Base-by-base conservation (phyloP, 1,284 basidiomycete genomes). In the Exobasidium rhododendri region DNA sequence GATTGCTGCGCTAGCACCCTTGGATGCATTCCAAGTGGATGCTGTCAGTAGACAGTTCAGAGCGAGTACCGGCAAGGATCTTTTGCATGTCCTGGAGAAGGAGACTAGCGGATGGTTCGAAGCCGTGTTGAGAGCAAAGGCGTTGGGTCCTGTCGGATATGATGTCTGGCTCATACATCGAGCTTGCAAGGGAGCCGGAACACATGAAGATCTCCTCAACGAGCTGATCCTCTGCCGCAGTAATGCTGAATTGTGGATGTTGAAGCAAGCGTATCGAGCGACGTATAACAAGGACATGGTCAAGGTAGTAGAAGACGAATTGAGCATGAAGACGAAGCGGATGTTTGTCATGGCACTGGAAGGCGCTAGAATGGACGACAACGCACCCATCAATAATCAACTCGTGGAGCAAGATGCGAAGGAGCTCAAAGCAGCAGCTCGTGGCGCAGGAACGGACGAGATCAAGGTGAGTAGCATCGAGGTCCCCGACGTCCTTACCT, bases 81-180 rank as follows among this genome's bases (percentile, higher is more conserved):
- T 80, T 5, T 47, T 73, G 29, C 58, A 61, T 11, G 65, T 73
- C 2, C 63, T 80, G 56, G 73, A 80, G 61, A 75, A 73, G 59
- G 79, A 80, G 56, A 72, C 75, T 1, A 70, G 68, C 4, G 79
- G 79, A 14, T 74, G 72, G 61, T 74, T 78, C 58, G 75, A 79
- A 53, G 62, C 55, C 2, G 63, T 65, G 10, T 68, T 80, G 0
- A 63, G 76, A 7, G 63, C 68, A 1, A 69, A 77, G 53, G 69
- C 68, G 14, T 63, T 70, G 35, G 78, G 77, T 10, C 77, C 78
- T 1, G 68, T 80, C 2, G 63, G 68, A 0, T 72, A 67, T 51
- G 78, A 80, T 65, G 73, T 68, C 56, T 69, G 73, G 64, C 64
- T 75, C 50, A 62, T 80, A 54, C 62, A 78, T 56, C 66, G 73